Conservation (phyloP, 2,329 filamentous ascomycete species). For the Calonectria pseudoreteaudii region DNA sequence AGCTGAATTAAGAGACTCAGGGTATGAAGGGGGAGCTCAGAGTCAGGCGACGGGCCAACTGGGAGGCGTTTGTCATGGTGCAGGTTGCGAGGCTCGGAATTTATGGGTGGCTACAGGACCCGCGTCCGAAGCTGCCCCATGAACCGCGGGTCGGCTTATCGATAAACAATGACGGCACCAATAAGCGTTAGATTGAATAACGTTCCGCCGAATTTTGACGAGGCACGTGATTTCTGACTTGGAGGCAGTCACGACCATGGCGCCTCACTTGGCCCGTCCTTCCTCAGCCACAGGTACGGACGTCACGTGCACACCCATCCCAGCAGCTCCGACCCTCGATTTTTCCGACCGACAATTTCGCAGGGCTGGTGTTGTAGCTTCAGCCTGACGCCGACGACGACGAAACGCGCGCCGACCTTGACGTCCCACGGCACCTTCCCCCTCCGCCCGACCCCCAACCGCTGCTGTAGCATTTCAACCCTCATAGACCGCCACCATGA, state of each 20-base stretch:
- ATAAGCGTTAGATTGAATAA: conserved; percentile 22
- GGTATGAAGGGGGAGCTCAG: conserved; percentile 27
- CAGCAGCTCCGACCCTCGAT: conserved; percentile 39
- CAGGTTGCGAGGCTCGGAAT: conserved; percentile 38
- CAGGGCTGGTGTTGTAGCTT: conserved; percentile 37
- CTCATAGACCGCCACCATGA: conserved; percentile 74
- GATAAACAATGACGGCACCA: conserved; percentile 31
- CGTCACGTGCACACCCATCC: conserved; percentile 36
- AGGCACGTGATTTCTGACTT: conserved; percentile 11
- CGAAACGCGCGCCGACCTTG: conserved; percentile 33
- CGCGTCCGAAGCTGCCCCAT: conserved; percentile 22
- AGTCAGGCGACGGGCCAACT: conserved; percentile 29
- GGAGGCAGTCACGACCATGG: neutral
- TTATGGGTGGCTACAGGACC: conserved; percentile 34
- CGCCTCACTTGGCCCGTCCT: neutral
- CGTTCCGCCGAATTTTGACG: conserved; percentile 13
- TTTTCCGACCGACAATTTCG: conserved; percentile 49
- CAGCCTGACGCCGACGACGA: conserved; percentile 42
- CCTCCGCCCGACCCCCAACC: conserved; percentile 15
- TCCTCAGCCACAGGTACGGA: neutral
- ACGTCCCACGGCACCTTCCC: conserved; percentile 21
- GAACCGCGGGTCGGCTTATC: conserved; percentile 35
- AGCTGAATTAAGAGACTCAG: conserved; percentile 17
- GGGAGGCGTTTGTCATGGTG: conserved; percentile 38
- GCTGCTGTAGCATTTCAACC: conserved; percentile 13